Evolutionary conservation across 768 basidiomycete species (phyloP).

Genomic region (Kwoniella botswanensis): DNA sequence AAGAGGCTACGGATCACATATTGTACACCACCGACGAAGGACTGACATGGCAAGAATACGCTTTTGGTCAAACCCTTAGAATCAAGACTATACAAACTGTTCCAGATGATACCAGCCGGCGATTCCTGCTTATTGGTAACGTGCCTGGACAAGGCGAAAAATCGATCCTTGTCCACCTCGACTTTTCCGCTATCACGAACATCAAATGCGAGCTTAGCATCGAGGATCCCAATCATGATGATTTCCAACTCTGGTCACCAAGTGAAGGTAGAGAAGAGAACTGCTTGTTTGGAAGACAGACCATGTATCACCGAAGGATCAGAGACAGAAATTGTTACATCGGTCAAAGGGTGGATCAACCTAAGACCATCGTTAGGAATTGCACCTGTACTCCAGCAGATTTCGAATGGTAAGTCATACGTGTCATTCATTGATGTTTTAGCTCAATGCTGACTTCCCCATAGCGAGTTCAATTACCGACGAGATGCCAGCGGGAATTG

Average conservation of each 20-base stretch:
- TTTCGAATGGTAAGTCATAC: conserved; percentile 83
- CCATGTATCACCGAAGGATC: conserved; percentile 85
- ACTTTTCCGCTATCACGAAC: conserved; percentile 79
- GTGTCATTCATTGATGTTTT: background rate
- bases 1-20: conserved; percentile 85
- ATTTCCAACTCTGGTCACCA: conserved; percentile 97
- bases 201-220: conserved; percentile 71
- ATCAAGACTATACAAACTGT: conserved; percentile 82
- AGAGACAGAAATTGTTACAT: conserved; percentile 82
- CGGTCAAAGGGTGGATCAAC: conserved; percentile 69
- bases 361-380: conserved; percentile 66
- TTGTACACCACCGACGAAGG: conserved; percentile 92
- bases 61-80: conserved; percentile 77
- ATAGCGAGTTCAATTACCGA: conserved; percentile 89
- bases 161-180: conserved; percentile 79
- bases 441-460: conserved; percentile 12
- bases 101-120: conserved; percentile 83
- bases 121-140: conserved; percentile 83
- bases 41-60: conserved; percentile 81
- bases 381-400: conserved; percentile 76
- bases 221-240: conserved; percentile 78
- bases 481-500: conserved; percentile 74
- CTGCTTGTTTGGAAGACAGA: conserved; percentile 92
- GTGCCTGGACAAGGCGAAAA: conserved; percentile 61
- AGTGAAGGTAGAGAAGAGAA: conserved; percentile 82